phyloP scores from a whole-genome alignment of 192 early-diverging fungal species.

The Kappamyces sp. region DNA sequence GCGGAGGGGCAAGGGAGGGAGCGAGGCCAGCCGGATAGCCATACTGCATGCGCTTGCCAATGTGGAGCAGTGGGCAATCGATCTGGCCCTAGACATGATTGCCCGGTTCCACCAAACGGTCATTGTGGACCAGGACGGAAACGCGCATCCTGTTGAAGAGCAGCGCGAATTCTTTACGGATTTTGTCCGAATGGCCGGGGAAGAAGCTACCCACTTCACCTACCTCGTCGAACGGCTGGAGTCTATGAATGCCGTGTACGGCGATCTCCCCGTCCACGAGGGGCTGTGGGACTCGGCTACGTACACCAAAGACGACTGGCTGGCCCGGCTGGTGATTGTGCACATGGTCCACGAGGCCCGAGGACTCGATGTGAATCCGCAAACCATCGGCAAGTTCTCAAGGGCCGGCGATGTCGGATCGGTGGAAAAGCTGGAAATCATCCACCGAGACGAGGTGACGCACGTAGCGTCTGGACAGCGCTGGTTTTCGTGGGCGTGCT shows the following conservation, averaged over 20 bases:
- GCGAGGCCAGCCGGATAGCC: slow-evolving; percentile 43
- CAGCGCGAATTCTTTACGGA: slow-evolving; percentile 34
- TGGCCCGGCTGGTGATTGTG: slow-evolving; percentile 54
- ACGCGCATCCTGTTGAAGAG: slow-evolving; percentile 19
- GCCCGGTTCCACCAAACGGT: slow-evolving; percentile 35
- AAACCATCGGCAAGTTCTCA: slow-evolving; percentile 54
- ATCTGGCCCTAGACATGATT: slow-evolving; percentile 62
- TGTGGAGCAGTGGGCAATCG: slow-evolving; percentile 69
- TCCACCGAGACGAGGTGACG: slow-evolving; percentile 51
- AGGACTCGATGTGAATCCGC: slow-evolving; percentile 64
- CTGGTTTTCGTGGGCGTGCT: slow-evolving; percentile 52
- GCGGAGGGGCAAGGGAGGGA: slow-evolving; percentile 47
- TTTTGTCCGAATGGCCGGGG: slow-evolving; percentile 56
- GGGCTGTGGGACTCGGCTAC: slow-evolving; percentile 64
- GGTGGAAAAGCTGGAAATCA: slow-evolving; percentile 46
- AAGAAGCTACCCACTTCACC: slow-evolving; percentile 61
- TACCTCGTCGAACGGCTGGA: slow-evolving; percentile 45
- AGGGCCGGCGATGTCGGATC: slow-evolving; percentile 46
- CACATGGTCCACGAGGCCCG: slow-evolving; percentile 68
- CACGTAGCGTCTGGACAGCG: slow-evolving; percentile 47
- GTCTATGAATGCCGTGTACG: slow-evolving; percentile 46
- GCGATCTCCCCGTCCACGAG: slow-evolving; percentile 50
- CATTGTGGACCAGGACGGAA: background rate
- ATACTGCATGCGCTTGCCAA: slow-evolving; percentile 61
- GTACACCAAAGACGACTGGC: slow-evolving; percentile 40